Evolutionary conservation across 1,284 basidiomycete species (phyloP).

Genomic region (Meripilus lineatus): DNA sequence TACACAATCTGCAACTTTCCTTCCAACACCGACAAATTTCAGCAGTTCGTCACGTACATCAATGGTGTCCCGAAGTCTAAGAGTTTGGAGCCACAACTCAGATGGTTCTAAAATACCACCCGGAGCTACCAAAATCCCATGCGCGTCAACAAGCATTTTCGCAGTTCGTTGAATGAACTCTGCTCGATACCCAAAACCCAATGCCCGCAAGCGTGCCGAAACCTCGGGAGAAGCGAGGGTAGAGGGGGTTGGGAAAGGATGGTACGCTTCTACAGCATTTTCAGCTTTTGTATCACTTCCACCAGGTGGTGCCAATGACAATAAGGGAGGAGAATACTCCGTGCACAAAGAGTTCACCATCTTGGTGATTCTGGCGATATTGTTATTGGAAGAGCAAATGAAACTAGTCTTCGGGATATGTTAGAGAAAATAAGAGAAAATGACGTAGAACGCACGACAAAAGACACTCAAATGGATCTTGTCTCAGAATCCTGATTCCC

Average conservation of each 20-base stretch:
- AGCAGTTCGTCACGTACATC: conserved; percentile 74
- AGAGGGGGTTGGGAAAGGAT: conserved; percentile 83
- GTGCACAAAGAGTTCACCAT: conserved; percentile 78
- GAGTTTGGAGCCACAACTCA: conserved; percentile 54
- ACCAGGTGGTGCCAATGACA: conserved; percentile 44
- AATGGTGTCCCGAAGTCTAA: conserved; percentile 49
- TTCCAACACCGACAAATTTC: conserved; percentile 85
- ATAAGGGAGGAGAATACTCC: conserved; percentile 65
- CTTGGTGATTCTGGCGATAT: conserved; percentile 87
- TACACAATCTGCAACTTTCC: conserved; percentile 96
- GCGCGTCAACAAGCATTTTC: conserved; percentile 64
- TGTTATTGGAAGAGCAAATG: conserved; percentile 98
- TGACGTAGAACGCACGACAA: conserved; percentile 75
- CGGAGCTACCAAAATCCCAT: conserved; percentile 26
- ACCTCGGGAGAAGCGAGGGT: conserved; percentile 61
- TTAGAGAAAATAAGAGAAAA: conserved; percentile 1
- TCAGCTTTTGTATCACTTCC: conserved; percentile 2
- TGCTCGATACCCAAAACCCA: conserved; percentile 97
- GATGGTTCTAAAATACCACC: conserved; percentile 37
- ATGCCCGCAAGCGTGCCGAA: conserved; percentile 60
- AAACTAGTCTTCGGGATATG: conserved; percentile 51
- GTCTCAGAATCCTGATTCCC: conserved; percentile 76
- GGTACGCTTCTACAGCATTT: conserved; percentile 46
- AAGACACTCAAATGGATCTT: conserved; percentile 95
- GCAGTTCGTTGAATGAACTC: conserved; percentile 86